phyloP scores from a whole-genome alignment of 768 basidiomycete species.

The Dacryopinax spathularia region DNA sequence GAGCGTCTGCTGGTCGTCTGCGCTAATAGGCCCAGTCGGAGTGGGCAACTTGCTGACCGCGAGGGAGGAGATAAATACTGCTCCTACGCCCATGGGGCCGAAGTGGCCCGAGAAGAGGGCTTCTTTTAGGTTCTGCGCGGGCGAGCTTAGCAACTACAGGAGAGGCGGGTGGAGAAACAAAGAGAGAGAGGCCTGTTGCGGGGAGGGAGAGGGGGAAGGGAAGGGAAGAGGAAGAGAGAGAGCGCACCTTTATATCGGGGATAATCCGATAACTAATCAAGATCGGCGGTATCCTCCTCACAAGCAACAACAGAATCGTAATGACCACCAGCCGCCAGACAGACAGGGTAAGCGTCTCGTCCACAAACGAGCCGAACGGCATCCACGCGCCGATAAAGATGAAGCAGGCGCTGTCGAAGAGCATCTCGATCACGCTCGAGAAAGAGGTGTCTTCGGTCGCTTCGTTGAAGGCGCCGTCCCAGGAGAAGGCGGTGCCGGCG shows the following conservation, averaged over 20 bases:
- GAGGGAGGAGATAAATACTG: constrained; percentile 83
- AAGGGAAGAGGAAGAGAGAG: background rate
- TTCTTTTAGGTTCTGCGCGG: constrained; percentile 60
- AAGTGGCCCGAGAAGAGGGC: constrained; percentile 93
- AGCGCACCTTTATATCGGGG: constrained; percentile 62
- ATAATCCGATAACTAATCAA: constrained; percentile 80
- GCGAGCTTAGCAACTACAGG: background rate
- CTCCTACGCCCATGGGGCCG: constrained; percentile 93
- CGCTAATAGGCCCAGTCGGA: constrained; percentile 31
- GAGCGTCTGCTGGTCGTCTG: constrained; percentile 44
- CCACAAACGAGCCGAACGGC: constrained; percentile 71
- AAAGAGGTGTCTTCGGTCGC: constrained; percentile 93
- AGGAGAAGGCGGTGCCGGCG: constrained; percentile 91
- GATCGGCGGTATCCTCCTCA: constrained; percentile 74
- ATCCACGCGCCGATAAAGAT: constrained; percentile 96
- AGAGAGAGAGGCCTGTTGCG: too few relatives aligned
- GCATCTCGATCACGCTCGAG: constrained; percentile 85
- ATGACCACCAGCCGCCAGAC: constrained; percentile 78
- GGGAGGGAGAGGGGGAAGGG: too few relatives aligned
- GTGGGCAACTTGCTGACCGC: constrained; percentile 49
- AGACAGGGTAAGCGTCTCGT: constrained; percentile 49
- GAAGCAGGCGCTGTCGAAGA: constrained; percentile 89
- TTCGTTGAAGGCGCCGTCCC: constrained; percentile 88
- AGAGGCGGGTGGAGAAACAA: too few relatives aligned
- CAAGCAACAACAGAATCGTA: constrained; percentile 63